Base-by-base conservation (phyloP, 306 rosid genomes). In the Alnus glutinosa region DNA sequence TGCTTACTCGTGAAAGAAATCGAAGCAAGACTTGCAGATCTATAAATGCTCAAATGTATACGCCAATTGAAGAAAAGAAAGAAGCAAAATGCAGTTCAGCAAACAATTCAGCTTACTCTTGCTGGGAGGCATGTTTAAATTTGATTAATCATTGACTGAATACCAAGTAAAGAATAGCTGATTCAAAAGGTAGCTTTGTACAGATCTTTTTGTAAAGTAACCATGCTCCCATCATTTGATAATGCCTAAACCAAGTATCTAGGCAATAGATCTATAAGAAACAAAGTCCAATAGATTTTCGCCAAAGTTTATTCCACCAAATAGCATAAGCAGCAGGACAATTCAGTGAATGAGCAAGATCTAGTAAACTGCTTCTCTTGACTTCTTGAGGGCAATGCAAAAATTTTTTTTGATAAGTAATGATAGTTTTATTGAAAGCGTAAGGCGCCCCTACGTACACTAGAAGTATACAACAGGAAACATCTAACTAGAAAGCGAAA, bases 11-110 rank as follows among this genome's bases (percentile, higher is more conserved):
- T 36, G 51, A 67, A 67, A 9, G 72, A 44, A 39, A 67, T 67
- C 72, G 39, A 15, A 66, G 37, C 66, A 59, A 59, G 37, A 59
- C 47, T 39, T 67, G 19, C 49, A 67, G 71, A 39, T 10, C 49
- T 16, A 18, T 19, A 68, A 34, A 68, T 8, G 7, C 50, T 68
- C 72, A 42, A 68, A 42, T n/a, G 39, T 18, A 9, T 18, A 23
- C 18, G 15, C 71, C 50, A 67, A 9, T 58, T 59, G 66, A 59
- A 59, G 66, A 59, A 59, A 39, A 18, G 5, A 39, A 36, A 39
- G 50, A 39, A n/a, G 32, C 72, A 18, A 68, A 67, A 68, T 68
- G 51, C 32, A 44, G 71, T 39, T 67, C 49, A 67, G 70, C 39
- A 7, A 34, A 37, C 48, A 36, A 64, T 64, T 14, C 23, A 0